Base-by-base conservation (phyloP, 345 rosid species). In the Garcia nutans region DNA sequence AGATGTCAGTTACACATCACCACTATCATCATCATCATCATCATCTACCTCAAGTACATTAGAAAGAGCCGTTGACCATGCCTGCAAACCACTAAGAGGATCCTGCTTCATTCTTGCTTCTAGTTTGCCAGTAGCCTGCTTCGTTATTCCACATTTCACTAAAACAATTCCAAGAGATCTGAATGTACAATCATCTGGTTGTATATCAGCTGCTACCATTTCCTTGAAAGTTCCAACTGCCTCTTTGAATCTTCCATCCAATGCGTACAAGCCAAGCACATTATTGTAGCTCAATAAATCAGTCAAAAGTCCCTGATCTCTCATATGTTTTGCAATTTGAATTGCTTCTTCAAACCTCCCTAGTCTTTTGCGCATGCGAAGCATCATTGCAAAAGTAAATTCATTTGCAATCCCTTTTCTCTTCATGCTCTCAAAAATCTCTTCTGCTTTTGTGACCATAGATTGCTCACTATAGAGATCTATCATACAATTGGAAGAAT, bases 401-500 rank as follows among this genome's bases (percentile, higher is more conserved):
- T 96, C 96, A 76, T 93, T 95, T 28, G 96, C 93, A 55, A 85
- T 87, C 77, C 91, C 78, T 49, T 80, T 85, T 75, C 68, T 83
- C 83, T 90, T 93, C 90, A 96, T 73, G 75, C 77, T 74, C 50
- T 85, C 74, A 63, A 96, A 93, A 65, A 91, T 77, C n/a, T 76
- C 84, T 82, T 88, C 88, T 0, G 92, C 94, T 83, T 87, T 87
- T 77, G 79, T 82, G 73, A 89, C 90, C 96, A 90, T 89, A 44
- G 92, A 85, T 67, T 87, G 84, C 76, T 90, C 88, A 20, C 89
- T 79, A 83, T 93, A 96, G 68, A 93, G 91, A 72, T 92, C 92
- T 78, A 91, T 88, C 96, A 96, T 89, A 78, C 98, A 96, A 74
- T 93, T 86, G 24, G 93, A 96, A 22, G 90, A 81, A 74, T 86